These are phyloP conservation scores for Solanum piurae DNA, from an alignment of 257 asterid species.

Conservation along the genomic window DNA sequence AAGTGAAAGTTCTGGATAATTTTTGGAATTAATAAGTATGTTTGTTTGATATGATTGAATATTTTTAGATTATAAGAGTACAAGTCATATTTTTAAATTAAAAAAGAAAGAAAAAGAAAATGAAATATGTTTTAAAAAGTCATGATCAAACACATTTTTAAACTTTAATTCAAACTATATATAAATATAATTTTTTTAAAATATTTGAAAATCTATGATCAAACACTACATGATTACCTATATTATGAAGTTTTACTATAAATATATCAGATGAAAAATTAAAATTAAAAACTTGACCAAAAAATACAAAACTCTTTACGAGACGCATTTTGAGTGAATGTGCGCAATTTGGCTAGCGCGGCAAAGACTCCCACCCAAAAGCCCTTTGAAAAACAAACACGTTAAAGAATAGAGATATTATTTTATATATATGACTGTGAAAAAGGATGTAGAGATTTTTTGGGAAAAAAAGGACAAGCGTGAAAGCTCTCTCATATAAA, in stretches of 20 bases:
- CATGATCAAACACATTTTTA: not conserved
- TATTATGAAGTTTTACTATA: too few relatives aligned
- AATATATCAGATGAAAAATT: not conserved
- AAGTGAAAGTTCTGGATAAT: too few relatives aligned
- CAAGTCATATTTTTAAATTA: too few relatives aligned
- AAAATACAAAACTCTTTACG: rapidly evolving
- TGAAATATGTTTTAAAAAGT: too few relatives aligned
- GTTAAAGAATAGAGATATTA: not conserved
- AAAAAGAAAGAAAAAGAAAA: too few relatives aligned
- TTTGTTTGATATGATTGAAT: not conserved
- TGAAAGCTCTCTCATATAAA: slow-evolving; percentile 67
- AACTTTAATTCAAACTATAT: too few relatives aligned
- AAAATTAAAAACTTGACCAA: too few relatives aligned
- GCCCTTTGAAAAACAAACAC: not conserved
- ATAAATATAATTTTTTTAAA: too few relatives aligned
- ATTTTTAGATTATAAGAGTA: too few relatives aligned
- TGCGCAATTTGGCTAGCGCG: slow-evolving; percentile 10
- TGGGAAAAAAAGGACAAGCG: slow-evolving; percentile 49
- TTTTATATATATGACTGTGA: too few relatives aligned
- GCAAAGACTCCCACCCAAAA: slow-evolving; percentile 13
- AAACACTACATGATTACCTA: too few relatives aligned
- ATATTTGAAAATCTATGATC: too few relatives aligned
- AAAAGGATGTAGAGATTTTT: not conserved
- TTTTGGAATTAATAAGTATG: not conserved
- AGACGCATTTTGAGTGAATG: not conserved